Evolutionary conservation across 257 asterid genomes (phyloP), one percentile per base, ranked within the genome.

Genomic region (Catharanthus roseus): DNA sequence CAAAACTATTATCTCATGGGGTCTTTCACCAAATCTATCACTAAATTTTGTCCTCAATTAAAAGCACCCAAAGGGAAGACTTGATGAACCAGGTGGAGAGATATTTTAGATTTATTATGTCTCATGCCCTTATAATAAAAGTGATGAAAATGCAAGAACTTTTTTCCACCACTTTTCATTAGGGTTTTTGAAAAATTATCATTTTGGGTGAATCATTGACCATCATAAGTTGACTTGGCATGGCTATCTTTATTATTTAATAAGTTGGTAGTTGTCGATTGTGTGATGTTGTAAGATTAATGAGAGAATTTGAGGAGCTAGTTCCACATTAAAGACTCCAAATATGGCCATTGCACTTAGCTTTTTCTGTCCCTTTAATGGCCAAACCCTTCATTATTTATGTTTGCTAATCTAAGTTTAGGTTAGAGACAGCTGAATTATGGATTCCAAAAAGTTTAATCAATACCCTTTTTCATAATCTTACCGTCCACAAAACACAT

Each of bases 151-250:
- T 39, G 10, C 47, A 49, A 6, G 34, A 6, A 3, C 0, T 23
- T 33, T 34, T 54, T 50, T 21, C n/a, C 39, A 26, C 36, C 67
- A 29, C 28, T 50, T 47, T 19, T 13, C 49, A 33, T 34, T 67
- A 49, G 29, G 23, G 50, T 58, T 71, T 42, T 42, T n/a, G n/a
- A n/a, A n/a, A n/a, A 42, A 21, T 13, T 16, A 76, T 75, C 23
- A 74, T 39, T 78, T 65, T 28, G 34, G 47, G 44, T 28, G 38
- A 74, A 79, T 73, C 75, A 74, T 80, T 75, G 62, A 72, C 76
- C 75, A 71, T 79, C 62, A 79, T 74, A 21, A 18, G 34, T 58
- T 77, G 77, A 70, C 73, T 72, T 74, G 56, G 42, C 24, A 55
- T 60, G 11, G 19, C 31, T 23, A 8, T 1, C 36, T 31, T 57